Evolutionary conservation across 352 stramenopile species (phyloP).

Genomic region (Pythium grandisporangium): DNA sequence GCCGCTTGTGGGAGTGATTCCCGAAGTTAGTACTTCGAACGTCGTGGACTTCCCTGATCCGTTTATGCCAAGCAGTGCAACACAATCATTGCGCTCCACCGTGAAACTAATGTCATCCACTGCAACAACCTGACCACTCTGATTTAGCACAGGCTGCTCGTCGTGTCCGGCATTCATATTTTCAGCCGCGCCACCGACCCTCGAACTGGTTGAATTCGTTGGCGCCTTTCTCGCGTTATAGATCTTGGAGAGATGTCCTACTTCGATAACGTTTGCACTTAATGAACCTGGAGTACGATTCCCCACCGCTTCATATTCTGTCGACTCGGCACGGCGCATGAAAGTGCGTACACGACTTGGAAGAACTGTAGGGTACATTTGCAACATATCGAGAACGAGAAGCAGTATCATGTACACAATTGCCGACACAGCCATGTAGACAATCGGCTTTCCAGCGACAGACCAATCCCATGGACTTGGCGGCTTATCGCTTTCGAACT

Average conservation of each 20-base stretch:
- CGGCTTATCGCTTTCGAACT: conserved; percentile 12
- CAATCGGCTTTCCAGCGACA: conserved; percentile 28
- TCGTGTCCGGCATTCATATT: conserved; percentile 1
- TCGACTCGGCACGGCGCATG: conserved; percentile 11
- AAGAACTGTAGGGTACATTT: conserved; percentile 65
- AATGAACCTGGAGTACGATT: conserved; percentile 11
- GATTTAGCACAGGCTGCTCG: conserved; percentile 18
- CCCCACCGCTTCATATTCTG: background rate
- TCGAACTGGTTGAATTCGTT: conserved; percentile 2
- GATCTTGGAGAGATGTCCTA: conserved; percentile 43
- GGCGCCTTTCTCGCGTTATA: conserved; percentile 56
- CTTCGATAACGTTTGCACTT: conserved; percentile 35
- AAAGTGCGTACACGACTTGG: conserved; percentile 18
- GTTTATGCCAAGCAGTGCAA: conserved; percentile 92
- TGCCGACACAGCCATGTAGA: conserved; percentile 26
- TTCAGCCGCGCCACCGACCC: background rate
- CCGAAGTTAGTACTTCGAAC: conserved; percentile 93
- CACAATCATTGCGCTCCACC: conserved; percentile 83
- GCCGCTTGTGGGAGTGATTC: conserved; percentile 66
- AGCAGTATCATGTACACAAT: conserved; percentile 43
- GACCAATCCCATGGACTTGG: conserved; percentile 43
- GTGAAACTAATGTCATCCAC: conserved; percentile 72
- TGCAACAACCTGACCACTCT: conserved; percentile 50
- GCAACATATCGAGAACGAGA: conserved; percentile 40
- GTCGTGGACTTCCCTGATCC: conserved; percentile 96